Evolutionary conservation across 495 filamentous ascomycete genomes (phyloP).

Genomic region (Peziza echinospora): DNA sequence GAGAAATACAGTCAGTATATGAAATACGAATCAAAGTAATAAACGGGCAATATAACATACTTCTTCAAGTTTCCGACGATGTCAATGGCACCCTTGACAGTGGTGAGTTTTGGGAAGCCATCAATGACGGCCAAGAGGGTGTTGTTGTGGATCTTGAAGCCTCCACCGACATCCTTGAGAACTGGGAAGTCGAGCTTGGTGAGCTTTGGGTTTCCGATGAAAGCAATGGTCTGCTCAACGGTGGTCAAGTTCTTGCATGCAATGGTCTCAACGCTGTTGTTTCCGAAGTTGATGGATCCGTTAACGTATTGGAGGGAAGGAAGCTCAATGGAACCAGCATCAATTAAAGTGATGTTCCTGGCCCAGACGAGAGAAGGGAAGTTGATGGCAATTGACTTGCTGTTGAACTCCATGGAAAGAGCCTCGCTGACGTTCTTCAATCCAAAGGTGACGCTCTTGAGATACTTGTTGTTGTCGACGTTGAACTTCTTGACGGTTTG

Average conservation of each 20-base stretch:
- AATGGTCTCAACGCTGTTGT: slow-evolving; percentile 48
- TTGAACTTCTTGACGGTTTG: slow-evolving; percentile 36
- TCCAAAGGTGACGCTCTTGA: slow-evolving; percentile 47
- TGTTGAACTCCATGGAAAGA: slow-evolving; percentile 43
- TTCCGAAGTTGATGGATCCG: slow-evolving; percentile 64
- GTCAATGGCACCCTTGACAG: slow-evolving; percentile 70
- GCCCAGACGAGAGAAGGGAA: slow-evolving; percentile 62
- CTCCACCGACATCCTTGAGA: slow-evolving; percentile 49
- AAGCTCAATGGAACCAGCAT: slow-evolving; percentile 49
- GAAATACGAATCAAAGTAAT: neutral
- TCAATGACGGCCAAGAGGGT: slow-evolving; percentile 40
- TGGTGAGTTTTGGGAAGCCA: slow-evolving; percentile 41
- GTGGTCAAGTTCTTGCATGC: slow-evolving; percentile 57
- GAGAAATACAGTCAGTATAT: slow-evolving; percentile 12
- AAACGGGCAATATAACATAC: slow-evolving; percentile 32
- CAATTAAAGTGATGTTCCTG: slow-evolving; percentile 69
- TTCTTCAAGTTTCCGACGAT: slow-evolving; percentile 64
- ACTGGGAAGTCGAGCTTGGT: slow-evolving; percentile 52
- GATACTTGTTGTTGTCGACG: slow-evolving; percentile 59
- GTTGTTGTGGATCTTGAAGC: slow-evolving; percentile 74
- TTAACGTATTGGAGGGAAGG: slow-evolving; percentile 61
- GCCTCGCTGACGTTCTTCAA: slow-evolving; percentile 42
- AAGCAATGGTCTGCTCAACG: slow-evolving; percentile 49
- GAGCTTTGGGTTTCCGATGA: slow-evolving; percentile 56
- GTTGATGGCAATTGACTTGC: slow-evolving; percentile 31